Evolutionary conservation across 805 yeast genomes (phyloP), one percentile per base, ranked within the genome.

Genomic region (Zygotorulaspora sp.): DNA sequence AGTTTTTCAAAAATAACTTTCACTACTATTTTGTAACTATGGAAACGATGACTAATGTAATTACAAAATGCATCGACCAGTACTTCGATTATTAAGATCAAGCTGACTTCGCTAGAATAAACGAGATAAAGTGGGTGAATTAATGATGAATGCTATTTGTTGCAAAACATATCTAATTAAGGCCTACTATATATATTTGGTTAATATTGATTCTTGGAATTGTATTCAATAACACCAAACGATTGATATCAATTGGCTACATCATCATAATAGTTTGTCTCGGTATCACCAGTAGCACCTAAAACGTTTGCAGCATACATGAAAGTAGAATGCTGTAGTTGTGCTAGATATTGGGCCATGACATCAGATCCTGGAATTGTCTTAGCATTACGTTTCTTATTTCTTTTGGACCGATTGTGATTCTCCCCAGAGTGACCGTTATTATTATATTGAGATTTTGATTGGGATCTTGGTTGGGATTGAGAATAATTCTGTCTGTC

Each of bases 301-400:
- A 77, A 59, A 22, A 78, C 77, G 49, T 66, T 66, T 2, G 70
- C 69, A 49, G 80, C 64, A 55, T 77, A 78, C 41, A 75, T 57
- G 52, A 74, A 59, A 31, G 71, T 70, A 8, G 81, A 80, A 43
- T 77, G 81, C 49, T 79, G 84, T 5, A 80, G 66, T 55, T 78
- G 83, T n/a, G 85, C 83, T 48, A 82, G 65, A 53, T 81, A 82
- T 53, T 81, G 87, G 0, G 86, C 81, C 86, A 82, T 80, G 9
- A 82, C 85, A 49, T 78, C 83, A 0, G 84, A 77, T 2, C 88
- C 87, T 5, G 80, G 69, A 8, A 67, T 60, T 6, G 61, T 49
- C 36, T 43, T 39, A 4, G 32, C 25, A 13, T 28, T 27, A 11
- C 32, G 47, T 21, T 37, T 38, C 31, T 38, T 35, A 20, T 35